Percentiles rank a stretch among this genome's conserved stretches.
Conservation (phyloP, 208 protist genomes). For the Leptomonas pyrrhocoris region DNA sequence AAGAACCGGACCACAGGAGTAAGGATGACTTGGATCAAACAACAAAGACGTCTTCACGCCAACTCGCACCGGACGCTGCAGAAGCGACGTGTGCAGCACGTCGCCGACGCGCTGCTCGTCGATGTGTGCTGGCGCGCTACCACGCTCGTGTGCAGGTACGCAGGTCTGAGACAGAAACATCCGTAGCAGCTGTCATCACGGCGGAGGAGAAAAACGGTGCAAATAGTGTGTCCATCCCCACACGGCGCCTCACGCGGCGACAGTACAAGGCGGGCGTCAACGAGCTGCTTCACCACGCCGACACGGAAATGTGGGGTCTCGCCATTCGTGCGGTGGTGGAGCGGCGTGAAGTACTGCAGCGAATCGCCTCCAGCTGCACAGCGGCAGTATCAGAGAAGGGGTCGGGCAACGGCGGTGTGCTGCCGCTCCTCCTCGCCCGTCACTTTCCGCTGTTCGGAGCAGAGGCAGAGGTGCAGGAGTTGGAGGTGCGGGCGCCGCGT, state of each 20-base stretch:
- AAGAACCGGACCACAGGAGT: too few relatives aligned
- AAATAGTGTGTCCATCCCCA: neutral
- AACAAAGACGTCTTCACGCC: too few relatives aligned
- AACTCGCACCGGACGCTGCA: neutral
- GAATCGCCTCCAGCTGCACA: slow-evolving; percentile 8
- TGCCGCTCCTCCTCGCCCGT: slow-evolving; percentile 39
- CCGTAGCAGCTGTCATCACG: neutral
- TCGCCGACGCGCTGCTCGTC: slow-evolving; percentile 5
- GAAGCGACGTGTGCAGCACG: slow-evolving; percentile 1
- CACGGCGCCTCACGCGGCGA: slow-evolving; percentile 7
- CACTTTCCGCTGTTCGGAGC: slow-evolving; percentile 51
- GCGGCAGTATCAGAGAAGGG: neutral
- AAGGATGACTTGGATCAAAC: too few relatives aligned
- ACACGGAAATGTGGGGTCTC: slow-evolving; percentile 21
- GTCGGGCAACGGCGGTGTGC: slow-evolving; percentile 1
- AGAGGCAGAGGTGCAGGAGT: slow-evolving; percentile 35
- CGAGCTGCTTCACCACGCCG: neutral
- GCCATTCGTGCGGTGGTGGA: slow-evolving; percentile 18
- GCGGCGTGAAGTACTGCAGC: neutral
- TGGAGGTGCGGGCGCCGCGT: slow-evolving; percentile 10
- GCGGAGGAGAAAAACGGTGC: too few relatives aligned
- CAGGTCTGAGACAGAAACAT: neutral
- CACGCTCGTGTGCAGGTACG: neutral
- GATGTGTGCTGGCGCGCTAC: neutral
- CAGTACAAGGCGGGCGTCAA: slow-evolving; percentile 11